Evolutionary conservation across 1,284 basidiomycete species (phyloP).

Genomic region (Microbotryum violaceum): DNA sequence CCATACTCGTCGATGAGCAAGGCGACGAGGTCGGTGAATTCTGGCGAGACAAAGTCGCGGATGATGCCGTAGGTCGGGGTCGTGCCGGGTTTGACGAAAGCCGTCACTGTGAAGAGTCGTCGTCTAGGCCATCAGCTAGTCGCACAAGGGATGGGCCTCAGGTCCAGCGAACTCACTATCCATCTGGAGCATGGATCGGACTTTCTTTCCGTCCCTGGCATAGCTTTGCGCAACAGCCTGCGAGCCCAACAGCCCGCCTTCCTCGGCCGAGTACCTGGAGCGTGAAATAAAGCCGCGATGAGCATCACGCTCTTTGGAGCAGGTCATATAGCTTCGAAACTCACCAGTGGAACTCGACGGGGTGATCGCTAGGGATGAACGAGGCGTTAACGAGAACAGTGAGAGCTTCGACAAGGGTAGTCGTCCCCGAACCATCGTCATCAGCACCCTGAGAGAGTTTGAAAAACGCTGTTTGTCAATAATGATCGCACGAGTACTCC

Average conservation of each 20-base stretch:
- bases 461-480: conserved; percentile 26
- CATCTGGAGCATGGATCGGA: conserved; percentile 61
- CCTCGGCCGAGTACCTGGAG: conserved; percentile 40
- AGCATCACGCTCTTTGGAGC: too few species aligned
- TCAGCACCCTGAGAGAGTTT: conserved; percentile 44
- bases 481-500: conserved; percentile 28
- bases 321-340: conserved; percentile 64
- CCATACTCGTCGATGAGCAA: conserved; percentile 60
- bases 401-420: conserved; percentile 85
- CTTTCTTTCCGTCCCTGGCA: conserved; percentile 20
- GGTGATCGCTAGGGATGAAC: conserved; percentile 60
- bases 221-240: conserved; percentile 83
- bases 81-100: conserved; percentile 88
- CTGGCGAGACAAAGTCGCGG: conserved; percentile 70
- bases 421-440: conserved; percentile 89
- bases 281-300: too few species aligned
- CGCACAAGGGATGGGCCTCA: background rate
- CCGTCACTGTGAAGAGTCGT: conserved; percentile 62
- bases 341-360: conserved; percentile 94
- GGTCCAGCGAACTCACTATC: conserved; percentile 25
- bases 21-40: conserved; percentile 68
- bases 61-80: conserved; percentile 83
- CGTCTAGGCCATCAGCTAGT: background rate
- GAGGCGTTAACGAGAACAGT: conserved; percentile 68
- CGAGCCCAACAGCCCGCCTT: conserved; percentile 64